Base-by-base conservation (phyloP, 768 basidiomycete species). In the Tulasnella sp. region DNA sequence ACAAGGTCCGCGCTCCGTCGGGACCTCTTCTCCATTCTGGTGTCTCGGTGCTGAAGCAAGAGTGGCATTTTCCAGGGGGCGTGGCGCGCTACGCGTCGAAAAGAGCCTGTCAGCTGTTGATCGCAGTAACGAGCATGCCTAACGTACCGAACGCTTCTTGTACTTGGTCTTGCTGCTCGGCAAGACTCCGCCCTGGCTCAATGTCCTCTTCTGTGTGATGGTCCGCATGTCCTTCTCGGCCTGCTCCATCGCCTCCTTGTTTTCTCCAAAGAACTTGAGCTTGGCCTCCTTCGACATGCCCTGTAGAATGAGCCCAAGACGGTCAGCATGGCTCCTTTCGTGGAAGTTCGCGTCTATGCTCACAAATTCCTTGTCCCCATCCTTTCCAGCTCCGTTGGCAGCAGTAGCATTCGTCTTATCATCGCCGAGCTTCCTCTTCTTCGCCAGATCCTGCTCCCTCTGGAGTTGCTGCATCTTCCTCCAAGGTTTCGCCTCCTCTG, bases 1-100 rank as follows among this genome's bases (percentile, higher is more conserved):
- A 85, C 71, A 85, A 77, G 11, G 84, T 85, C 72, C 84, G 81
- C 13, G 84, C 84, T 15, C 84, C 84, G 80, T 84, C 80, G 15
- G 84, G 84, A 35, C 84, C 84, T 73, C 83, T 81, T 57, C 84
- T 80, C 84, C 84, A 85, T 80, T 85, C 84, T 11, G 84, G 84
- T 26, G 84, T 85, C 75, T 84, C 84, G 1, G 83, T 84, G 23
- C 82, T 82, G 29, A 81, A 81, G 72, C 84, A 85, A 10, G 77
- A 79, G 72, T 70, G 51, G 32, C 79, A 79, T 57, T 79, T 70
- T 32, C 79, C 79, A 72, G 79, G 79, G 16, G 72, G 48, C 26
- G 79, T 57, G n/a, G 79, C 77, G 9, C 77, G 42, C 77, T 77
- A 46, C n/a, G 18, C 35, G 67, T 67, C 61, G 40, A 4, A 15